These are phyloP conservation scores for Claviceps sp. DNA, from an alignment of 2,329 filamentous ascomycete genomes.

Conservation along the genomic window DNA sequence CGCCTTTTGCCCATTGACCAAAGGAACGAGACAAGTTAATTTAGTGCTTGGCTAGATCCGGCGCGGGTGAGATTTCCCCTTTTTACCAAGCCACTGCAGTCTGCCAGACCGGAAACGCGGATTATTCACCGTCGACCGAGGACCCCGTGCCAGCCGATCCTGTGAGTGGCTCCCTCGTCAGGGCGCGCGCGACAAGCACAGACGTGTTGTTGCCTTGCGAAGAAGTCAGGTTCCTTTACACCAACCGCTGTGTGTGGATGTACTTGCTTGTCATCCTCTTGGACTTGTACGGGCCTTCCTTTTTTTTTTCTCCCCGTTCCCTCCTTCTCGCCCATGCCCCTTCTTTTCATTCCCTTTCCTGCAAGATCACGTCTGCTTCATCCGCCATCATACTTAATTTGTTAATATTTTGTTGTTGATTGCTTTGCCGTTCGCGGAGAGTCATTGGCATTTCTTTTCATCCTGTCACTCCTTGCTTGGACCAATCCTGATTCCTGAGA, in stretches of 20 bases:
- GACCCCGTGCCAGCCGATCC: neutral
- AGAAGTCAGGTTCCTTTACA: neutral
- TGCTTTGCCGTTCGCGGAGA: neutral
- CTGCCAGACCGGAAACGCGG: slow-evolving; percentile 8
- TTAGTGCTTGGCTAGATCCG: neutral
- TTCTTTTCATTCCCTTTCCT: slow-evolving; percentile 9
- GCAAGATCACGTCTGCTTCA: slow-evolving; percentile 11
- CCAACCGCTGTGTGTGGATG: neutral
- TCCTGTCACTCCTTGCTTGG: slow-evolving; percentile 23
- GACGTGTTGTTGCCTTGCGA: neutral
- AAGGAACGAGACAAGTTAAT: neutral
- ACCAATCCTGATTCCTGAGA: neutral
- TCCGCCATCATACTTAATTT: slow-evolving; percentile 7
- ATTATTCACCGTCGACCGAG: slow-evolving; percentile 1
- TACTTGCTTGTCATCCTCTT: slow-evolving; percentile 3
- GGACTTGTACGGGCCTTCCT: neutral
- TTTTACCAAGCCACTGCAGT: slow-evolving; percentile 11
- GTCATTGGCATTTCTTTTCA: slow-evolving; percentile 7
- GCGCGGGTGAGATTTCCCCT: slow-evolving; percentile 15
- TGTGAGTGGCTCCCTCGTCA: neutral
- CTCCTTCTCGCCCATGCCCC: slow-evolving; percentile 8
- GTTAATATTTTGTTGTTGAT: neutral
- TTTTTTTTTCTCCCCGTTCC: slow-evolving; percentile 5
- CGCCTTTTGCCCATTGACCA: neutral
- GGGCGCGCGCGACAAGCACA: neutral